Base-by-base conservation (phyloP, 2,329 filamentous ascomycete genomes). In the Zasmidium cellare region DNA sequence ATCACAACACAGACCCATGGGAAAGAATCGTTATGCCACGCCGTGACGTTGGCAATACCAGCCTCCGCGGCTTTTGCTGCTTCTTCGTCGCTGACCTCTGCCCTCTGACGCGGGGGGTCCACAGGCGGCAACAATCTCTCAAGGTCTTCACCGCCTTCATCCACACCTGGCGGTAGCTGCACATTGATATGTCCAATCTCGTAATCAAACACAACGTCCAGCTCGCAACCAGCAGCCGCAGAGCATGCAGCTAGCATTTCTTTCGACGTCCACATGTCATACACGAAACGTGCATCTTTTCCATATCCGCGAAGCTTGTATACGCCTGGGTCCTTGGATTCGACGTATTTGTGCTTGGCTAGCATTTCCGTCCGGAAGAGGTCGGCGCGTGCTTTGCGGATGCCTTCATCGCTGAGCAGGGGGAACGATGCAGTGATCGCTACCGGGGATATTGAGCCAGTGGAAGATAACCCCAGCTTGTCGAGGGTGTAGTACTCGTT, bases 1-100 rank as follows among this genome's bases (percentile, higher is more conserved):
- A 88, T 88, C 7, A 81, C 78, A n/a, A 88, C 85, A 63, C 84
- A 87, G n/a, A 88, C 85, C 67, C 87, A 88, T 0, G 85, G 84
- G 67, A 86, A 87, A 67, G 82, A 85, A 69, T 88, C 86, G 0
- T 76, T 82, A 71, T 87, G 85, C 85, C 85, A 88, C 38, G 80
- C 82, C 25, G 87, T 80, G 22, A 84, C 80, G 3, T 51, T 45
- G 16, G 84, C 80, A 62, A 80, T 77, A 35, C 80, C 76, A 49
- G 83, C 79, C 23, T 80, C 77, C 64, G 73, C 76, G 3, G 71
- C 70, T 50, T 74, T 77, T 23, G 74, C 76, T 5, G 72, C 71
- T 41, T 41, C 35, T n/a, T 41, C 35, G 16, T 41, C 35, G 35
- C 35, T 41, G 7, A 41, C 35, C 3, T 41, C 35, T 41, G 35